phyloP scores from a whole-genome alignment of 1,284 basidiomycete species.

The Trametes pubescens region DNA sequence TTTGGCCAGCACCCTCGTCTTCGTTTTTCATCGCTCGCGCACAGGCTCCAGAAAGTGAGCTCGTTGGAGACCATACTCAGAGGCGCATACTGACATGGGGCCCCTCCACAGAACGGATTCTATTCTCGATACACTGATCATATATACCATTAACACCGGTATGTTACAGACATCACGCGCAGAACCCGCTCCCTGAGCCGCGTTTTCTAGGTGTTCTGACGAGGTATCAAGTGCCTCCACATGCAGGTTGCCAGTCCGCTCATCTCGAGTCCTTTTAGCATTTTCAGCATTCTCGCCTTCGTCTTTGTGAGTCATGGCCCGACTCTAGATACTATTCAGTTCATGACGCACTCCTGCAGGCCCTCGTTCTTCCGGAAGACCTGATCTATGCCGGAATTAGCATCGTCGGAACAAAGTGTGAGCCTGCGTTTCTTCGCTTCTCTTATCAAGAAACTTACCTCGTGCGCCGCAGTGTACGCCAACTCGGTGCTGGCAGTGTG shows the following conservation, averaged over 20 bases:
- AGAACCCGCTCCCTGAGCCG: neutral
- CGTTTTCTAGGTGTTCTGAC: neutral
- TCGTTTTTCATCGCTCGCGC: conserved; percentile 13
- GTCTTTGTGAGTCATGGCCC: neutral
- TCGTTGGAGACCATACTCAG: neutral
- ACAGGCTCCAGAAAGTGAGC: conserved; percentile 18
- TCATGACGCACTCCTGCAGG: neutral
- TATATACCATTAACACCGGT: conserved; percentile 15
- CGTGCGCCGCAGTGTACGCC: neutral
- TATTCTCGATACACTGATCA: conserved; percentile 1
- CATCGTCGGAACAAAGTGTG: conserved; percentile 14
- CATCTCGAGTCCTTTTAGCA: neutral
- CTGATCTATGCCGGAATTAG: conserved; percentile 16
- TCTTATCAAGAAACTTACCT: neutral
- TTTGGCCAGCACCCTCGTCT: conserved; percentile 5
- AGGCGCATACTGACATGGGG: neutral
- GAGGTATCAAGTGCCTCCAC: neutral
- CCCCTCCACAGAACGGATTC: neutral
- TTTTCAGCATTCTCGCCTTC: conserved; percentile 2
- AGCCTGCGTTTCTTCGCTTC: neutral
- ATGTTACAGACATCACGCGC: neutral
- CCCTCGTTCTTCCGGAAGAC: conserved; percentile 9
- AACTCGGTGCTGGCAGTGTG: conserved; percentile 8
- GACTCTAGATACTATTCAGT: no score
- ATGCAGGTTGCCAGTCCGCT: no score